Conservation (phyloP, 768 basidiomycete genomes). For the Pseudohyphozyma bogoriensis region DNA sequence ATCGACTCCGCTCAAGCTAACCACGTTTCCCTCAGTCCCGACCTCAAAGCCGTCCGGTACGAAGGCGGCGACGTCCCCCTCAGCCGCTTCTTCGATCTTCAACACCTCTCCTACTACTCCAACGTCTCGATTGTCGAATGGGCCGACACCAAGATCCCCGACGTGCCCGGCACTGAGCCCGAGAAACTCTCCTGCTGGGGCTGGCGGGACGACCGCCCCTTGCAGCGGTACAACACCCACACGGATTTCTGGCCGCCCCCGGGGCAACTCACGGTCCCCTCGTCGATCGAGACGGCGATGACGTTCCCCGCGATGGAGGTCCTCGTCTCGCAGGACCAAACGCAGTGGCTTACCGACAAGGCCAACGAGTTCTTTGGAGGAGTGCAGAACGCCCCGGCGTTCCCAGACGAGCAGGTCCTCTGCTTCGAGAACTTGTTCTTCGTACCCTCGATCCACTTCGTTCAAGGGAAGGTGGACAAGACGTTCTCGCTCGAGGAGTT, state of each 20-base stretch:
- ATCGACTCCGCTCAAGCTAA: neutral
- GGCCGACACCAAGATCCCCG: constrained; percentile 25
- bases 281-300: constrained; percentile 22
- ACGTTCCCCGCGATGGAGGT: constrained; percentile 28
- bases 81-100: constrained; percentile 24
- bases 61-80: constrained; percentile 20
- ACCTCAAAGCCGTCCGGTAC: constrained; percentile 17
- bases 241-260: constrained; percentile 25
- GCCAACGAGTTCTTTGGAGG: constrained; percentile 2
- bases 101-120: constrained; percentile 16
- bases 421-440: constrained; percentile 29
- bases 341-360: constrained; percentile 14
- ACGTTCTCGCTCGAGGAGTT: constrained; percentile 22
- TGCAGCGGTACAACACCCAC: constrained; percentile 25
- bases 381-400: constrained; percentile 5
- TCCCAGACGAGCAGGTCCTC: constrained; percentile 23
- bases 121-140: constrained; percentile 23
- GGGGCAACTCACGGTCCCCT: constrained; percentile 16
- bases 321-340: constrained; percentile 8
- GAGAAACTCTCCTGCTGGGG: constrained; percentile 27
- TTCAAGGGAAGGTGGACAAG: constrained; percentile 17
- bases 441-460: constrained; percentile 19
- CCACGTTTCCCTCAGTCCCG: constrained; percentile 3
- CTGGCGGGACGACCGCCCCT: constrained; percentile 16
- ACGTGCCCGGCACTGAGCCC: constrained; percentile 16